Evolutionary conservation across 2,329 filamentous ascomycete genomes (phyloP), one percentile per base, ranked within the genome.

Genomic region (Leptographium lundbergii): DNA sequence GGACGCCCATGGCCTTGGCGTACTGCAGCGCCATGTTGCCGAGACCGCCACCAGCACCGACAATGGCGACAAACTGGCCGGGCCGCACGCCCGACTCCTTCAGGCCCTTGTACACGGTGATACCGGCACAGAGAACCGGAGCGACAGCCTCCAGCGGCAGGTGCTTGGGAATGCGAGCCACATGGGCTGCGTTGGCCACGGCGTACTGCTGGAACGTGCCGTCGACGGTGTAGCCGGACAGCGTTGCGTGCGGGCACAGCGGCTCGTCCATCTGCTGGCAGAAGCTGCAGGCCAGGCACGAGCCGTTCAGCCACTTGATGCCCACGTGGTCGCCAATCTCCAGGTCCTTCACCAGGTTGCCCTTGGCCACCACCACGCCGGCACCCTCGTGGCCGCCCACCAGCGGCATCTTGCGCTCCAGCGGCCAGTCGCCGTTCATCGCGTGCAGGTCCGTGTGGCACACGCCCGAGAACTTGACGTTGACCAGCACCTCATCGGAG

Each of bases 161-260:
- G 19, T 87, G 82, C 72, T 91, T 87, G 64, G 88, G 88, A 64
- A 96, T 86, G 65, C 86, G 84, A 32, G 90, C 89, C 19, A 94
- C 84, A 72, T 95, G 89, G 22, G 87, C 83, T 19, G 90, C 91
- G 73, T 95, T 95, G 65, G 85, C 91, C 65, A 96, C 82, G 71
- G 82, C 84, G 76, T 95, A 96, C 77, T 96, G 85, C 77, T 96
- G 91, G 81, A 96, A 96, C 50, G 86, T 85, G 36, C 91, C 91
- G 70, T 96, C 89, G 69, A 96, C 90, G 5, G 89, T 95, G 80
- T 95, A 96, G 59, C 92, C 92, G 0, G 90, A 95, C 48, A 96
- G 81, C 42, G 81, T 75, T 29, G 88, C 83, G 61, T 88, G 77
- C 19, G 80, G 72, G 76, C 92, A 97, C 6, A 96, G 85, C 3